These are phyloP conservation scores for Aureobasidium mangrovei DNA, from an alignment of 2,329 filamentous ascomycete species.

Conservation along the genomic window DNA sequence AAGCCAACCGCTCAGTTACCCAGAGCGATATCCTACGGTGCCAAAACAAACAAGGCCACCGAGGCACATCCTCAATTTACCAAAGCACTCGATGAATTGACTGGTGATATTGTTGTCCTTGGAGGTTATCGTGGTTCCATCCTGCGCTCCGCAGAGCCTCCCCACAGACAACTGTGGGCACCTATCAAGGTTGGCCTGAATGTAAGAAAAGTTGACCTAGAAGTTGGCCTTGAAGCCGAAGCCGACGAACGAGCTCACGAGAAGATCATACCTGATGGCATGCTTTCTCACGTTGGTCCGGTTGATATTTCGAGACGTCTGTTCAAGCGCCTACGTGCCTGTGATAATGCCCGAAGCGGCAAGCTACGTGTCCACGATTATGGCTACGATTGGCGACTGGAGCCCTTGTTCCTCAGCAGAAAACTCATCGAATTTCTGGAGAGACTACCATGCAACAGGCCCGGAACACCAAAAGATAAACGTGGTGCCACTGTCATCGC, in stretches of 20 bases:
- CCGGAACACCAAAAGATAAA: constrained; percentile 41
- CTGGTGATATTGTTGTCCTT: constrained; percentile 78
- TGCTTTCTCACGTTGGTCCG: constrained; percentile 84
- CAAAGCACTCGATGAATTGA: constrained; percentile 57
- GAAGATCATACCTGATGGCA: constrained; percentile 74
- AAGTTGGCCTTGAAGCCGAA: constrained; percentile 70
- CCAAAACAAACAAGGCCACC: constrained; percentile 19
- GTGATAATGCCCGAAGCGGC: constrained; percentile 62
- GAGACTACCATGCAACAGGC: constrained; percentile 63
- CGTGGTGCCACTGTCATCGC: constrained; percentile 73
- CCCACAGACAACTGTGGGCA: constrained; percentile 85
- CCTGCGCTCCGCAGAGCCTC: constrained; percentile 71
- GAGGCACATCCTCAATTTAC: constrained; percentile 43
- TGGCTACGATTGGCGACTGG: constrained; percentile 90
- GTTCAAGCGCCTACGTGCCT: constrained; percentile 66
- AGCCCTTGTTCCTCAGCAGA: constrained; percentile 64
- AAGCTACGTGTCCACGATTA: constrained; percentile 78
- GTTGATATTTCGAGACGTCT: constrained; percentile 81
- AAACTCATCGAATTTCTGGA: constrained; percentile 67
- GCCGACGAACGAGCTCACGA: constrained; percentile 79
- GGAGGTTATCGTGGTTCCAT: constrained; percentile 88
- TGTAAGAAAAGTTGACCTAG: constrained; percentile 81
- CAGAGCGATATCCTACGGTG: constrained; percentile 8
- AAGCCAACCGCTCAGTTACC: neutral
- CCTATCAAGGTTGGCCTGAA: constrained; percentile 89